Base-by-base conservation (phyloP, 1,139 yeast species). In the Geotrichum phurueaensis region DNA sequence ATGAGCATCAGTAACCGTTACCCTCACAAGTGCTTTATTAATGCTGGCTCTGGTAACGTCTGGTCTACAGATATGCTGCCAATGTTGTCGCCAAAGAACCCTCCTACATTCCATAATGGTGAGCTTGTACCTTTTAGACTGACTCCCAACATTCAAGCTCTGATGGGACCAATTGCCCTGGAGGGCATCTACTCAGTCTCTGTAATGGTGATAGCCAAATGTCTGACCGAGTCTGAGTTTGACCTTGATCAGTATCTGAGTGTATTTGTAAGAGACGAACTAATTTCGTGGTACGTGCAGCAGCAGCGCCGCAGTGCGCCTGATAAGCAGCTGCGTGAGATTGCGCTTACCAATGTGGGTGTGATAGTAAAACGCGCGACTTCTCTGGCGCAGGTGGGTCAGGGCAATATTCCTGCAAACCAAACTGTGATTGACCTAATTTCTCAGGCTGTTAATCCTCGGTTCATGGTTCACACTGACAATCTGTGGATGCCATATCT, bases 61-160 rank as follows among this genome's bases (percentile, higher is more conserved):
- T 90, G 96, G 86, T 91, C 98, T 0, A 85, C 95, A 3, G 99
- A 95, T 70, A 91, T 94, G 96, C 79, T 95, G 59, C 98, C 99
- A 29, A 86, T 78, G 62, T 77, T 79, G 4, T 73, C 78, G 4
- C 71, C 75, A 82, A 86, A 72, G 77, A 86, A 86, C 7, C 87
- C 96, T 0, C 99, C 99, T 36, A 81, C 94, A 48, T 91, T 94
- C 79, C 89, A 88, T 71, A 90, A 91, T 68, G 85, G 92, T n/a
- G 99, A 95, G 72, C 84, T 91, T 67, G 98, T 94, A 57, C 98
- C 99, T 51, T 94, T 95, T 81, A 82, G 99, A 70, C 81, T 95
- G 70, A 94, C 99, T 5, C 99, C 99, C 50, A 95, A 95, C 71
- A 83, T 95, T 61, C 99, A 94, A 73, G 86, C 88, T 66, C 80